Evolutionary conservation across 768 basidiomycete genomes (phyloP).

Genomic region (Mycena rosella): DNA sequence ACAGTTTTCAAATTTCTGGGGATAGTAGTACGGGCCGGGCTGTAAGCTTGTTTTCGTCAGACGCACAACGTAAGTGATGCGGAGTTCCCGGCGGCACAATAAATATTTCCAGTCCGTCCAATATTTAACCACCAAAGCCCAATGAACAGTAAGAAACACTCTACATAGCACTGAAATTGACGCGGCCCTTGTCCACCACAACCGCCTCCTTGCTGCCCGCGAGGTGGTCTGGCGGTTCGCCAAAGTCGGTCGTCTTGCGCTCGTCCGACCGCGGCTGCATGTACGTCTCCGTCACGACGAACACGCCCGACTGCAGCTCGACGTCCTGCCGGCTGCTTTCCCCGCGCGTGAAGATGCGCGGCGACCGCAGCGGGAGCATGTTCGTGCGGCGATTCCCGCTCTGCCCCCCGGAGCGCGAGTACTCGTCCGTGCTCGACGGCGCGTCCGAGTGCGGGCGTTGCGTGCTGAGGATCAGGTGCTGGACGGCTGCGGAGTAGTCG

Average conservation of each 20-base stretch:
- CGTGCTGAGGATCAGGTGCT: conserved; percentile 33
- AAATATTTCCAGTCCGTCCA: too few relatives aligned
- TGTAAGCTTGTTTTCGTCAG: too few relatives aligned
- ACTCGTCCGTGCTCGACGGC: conserved; percentile 27
- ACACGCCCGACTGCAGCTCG: conserved; percentile 24
- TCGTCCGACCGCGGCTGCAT: neutral
- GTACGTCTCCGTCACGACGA: conserved; percentile 32
- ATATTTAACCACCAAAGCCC: too few relatives aligned
- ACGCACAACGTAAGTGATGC: too few relatives aligned
- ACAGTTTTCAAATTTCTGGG: too few relatives aligned
- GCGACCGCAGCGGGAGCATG: neutral
- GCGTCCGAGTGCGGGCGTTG: conserved; percentile 22
- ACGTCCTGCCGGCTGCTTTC: conserved; percentile 17
- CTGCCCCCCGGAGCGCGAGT: conserved; percentile 12
- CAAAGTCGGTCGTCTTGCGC: neutral
- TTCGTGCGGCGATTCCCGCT: neutral
- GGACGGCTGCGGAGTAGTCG: conserved; percentile 16
- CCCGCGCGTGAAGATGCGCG: neutral
- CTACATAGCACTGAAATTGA: too few relatives aligned
- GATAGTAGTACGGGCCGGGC: too few relatives aligned
- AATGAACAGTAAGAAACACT: too few relatives aligned
- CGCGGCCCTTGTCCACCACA: neutral
- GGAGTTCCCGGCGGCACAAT: too few relatives aligned
- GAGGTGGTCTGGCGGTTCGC: neutral
- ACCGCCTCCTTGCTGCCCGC: neutral